Evolutionary conservation across 257 asterid genomes (phyloP).

Genomic region (Primulina huaijiensis): DNA sequence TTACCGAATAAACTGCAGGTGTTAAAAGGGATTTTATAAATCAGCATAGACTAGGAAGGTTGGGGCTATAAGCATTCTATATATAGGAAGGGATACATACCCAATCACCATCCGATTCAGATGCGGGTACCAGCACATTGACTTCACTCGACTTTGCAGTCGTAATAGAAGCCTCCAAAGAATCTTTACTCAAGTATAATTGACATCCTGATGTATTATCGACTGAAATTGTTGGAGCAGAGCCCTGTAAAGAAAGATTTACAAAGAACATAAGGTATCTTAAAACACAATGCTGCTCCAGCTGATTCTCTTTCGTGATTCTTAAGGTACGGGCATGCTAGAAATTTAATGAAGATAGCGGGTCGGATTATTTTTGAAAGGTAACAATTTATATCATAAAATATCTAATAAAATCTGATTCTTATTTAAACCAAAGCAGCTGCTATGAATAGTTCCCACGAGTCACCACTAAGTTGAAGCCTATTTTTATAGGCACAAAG

Average conservation of each 20-base stretch:
- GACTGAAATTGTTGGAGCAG: constrained; percentile 89
- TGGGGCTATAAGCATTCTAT: constrained; percentile 4
- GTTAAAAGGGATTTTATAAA: not conserved
- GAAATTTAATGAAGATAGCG: not conserved
- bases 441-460: not conserved
- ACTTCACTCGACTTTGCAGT: constrained; percentile 95
- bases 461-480: not conserved
- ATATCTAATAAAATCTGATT: not conserved
- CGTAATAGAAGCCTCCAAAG: constrained; percentile 77
- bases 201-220: constrained; percentile 97
- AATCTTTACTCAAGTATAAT: constrained; percentile 78
- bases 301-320: not conserved
- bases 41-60: not conserved
- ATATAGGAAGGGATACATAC: constrained; percentile 42
- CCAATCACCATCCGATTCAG: constrained; percentile 85
- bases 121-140: constrained; percentile 83
- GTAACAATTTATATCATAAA: no score
- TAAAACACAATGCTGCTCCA: constrained; percentile 3
- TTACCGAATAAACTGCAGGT: not conserved
- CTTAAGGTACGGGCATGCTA: not conserved
- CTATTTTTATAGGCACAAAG: not conserved
- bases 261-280: constrained; percentile 20
- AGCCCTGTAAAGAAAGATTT: constrained; percentile 48
- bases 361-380: not conserved
- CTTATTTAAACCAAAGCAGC: not conserved